Base-by-base conservation (phyloP, 2,329 filamentous ascomycete genomes). In the Emmonsia crescens region DNA sequence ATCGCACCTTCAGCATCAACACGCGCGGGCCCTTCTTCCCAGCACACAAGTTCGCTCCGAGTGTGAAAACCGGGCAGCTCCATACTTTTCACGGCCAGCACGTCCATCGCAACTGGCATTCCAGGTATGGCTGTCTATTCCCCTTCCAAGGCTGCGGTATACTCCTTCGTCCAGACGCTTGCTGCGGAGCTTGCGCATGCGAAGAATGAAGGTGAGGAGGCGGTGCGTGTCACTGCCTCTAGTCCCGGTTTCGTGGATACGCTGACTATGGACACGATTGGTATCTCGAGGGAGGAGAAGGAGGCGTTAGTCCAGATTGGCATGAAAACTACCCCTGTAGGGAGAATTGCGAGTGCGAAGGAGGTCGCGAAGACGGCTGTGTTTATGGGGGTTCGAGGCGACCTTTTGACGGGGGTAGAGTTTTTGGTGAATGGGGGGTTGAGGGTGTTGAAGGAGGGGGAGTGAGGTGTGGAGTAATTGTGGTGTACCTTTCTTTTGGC, bases 101-200 rank as follows among this genome's bases (percentile, higher is more conserved):
- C 63, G 27, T 63, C 62, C 33, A 60, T 62, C 33, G 33, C 49
- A n/a, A 55, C 51, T 8, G 64, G 60, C 2, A 59, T 58, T 21
- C 62, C 64, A 6, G 51, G 52, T 29, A 63, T 66, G 62, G 63
- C 62, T 31, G 54, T 63, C 61, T 67, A 63, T 36, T 65, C 64
- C 5, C 59, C 61, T 10, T 60, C 61, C 10, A 63, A 65, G 38
- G 64, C 64, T 4, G 64, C 64, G 9, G 42, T 62, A 21, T 59
- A 62, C 44, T 64, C 62, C 16, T 56, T 62, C 33, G 60, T 58
- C n/a, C 60, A 62, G 51, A 62, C 60, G 9, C 62, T 65, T 3
- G 64, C 64, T 8, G 54, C 62, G 24, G 64, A 65, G 40, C 19
- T 64, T 19, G 38, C 42, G 16, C 14, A 14, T 33, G 33, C 38